Conservation (phyloP, 371 early-diverging fungal species). For the Saksenaea vasiformis region DNA sequence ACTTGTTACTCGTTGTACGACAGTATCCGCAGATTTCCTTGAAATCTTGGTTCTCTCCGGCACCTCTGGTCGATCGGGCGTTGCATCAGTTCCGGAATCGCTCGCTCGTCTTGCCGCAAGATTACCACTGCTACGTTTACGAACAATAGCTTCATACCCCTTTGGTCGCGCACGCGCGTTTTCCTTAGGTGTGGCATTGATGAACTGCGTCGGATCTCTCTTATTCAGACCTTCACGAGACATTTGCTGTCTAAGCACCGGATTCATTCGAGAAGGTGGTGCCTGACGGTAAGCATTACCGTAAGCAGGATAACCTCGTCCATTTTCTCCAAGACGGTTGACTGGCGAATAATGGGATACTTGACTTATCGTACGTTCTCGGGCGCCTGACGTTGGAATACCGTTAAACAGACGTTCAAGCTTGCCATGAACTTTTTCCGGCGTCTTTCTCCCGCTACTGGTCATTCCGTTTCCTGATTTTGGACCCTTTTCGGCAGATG, state of each 20-base stretch:
- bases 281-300: not conserved
- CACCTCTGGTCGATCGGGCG: not conserved
- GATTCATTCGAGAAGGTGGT: slow-evolving; percentile 19
- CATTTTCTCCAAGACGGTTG: not conserved
- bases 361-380: slow-evolving; percentile 17
- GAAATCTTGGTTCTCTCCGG: not conserved
- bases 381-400: slow-evolving; percentile 29
- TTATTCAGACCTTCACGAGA: slow-evolving; percentile 32
- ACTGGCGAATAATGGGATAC: not conserved
- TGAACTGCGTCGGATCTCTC: not conserved
- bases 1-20: slow-evolving; percentile 11
- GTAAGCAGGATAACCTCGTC: not conserved
- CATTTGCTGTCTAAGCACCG: slow-evolving; percentile 28
- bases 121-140: slow-evolving; percentile 10
- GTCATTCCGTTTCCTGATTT: not conserved
- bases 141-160: slow-evolving; percentile 6
- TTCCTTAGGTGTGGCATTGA: slow-evolving; percentile 5
- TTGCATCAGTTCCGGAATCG: not conserved
- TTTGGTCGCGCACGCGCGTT: slow-evolving; percentile 2
- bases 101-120: slow-evolving; percentile 10
- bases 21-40: slow-evolving; percentile 4
- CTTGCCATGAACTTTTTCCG: slow-evolving; percentile 19
- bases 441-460: slow-evolving; percentile 21
- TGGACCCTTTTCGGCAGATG: not conserved
- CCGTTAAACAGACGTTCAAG: slow-evolving; percentile 42